Conservation (phyloP, 306 rosid genomes). For the Trichosanthes cucumerina region DNA sequence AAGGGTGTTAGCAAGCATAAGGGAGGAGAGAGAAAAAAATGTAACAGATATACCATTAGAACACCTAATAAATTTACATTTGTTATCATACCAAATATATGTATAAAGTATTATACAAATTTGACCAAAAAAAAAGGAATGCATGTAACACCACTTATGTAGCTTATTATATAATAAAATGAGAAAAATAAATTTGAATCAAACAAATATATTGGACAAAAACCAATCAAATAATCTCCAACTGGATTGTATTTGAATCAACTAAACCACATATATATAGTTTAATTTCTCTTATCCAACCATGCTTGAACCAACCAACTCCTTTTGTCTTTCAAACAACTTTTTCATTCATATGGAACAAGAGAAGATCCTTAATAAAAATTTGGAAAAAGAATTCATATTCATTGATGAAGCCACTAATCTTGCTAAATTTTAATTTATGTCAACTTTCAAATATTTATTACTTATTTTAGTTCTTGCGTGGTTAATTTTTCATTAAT, state of each 20-base stretch:
- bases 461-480: background rate
- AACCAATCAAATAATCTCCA: background rate
- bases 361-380: too few relatives aligned
- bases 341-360: background rate
- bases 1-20: background rate
- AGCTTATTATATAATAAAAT: background rate
- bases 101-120: background rate
- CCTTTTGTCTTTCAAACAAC: background rate
- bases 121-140: background rate
- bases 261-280: constrained; percentile 7
- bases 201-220: background rate
- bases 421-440: background rate
- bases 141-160: background rate
- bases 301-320: background rate
- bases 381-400: background rate
- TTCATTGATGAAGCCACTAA: background rate
- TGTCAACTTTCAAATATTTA: too few relatives aligned
- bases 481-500: background rate
- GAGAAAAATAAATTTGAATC: background rate
- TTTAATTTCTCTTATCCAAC: background rate
- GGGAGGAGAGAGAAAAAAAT: background rate
- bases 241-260: background rate
- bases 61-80: background rate
- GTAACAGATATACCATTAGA: background rate
- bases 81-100: background rate